Base-by-base conservation (phyloP, 75 land plant species). In the Picea sitchensis region DNA sequence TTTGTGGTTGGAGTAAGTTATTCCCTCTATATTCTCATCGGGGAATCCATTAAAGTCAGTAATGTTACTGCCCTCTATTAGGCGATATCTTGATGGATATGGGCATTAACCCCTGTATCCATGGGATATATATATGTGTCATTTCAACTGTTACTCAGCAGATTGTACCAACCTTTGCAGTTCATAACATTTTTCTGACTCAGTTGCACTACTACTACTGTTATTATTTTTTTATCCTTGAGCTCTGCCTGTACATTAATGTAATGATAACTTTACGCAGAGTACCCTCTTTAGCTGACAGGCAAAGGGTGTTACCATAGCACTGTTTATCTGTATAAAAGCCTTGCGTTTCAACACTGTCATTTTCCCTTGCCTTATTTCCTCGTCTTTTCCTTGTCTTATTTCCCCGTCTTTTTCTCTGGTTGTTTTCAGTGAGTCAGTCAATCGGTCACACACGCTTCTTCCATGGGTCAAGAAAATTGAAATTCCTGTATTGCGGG, bases 221-320 rank as follows among this genome's bases (percentile, higher is more conserved):
- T 69, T 69, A 44, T 41, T 69, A 9, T 51, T 51, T 51, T 51
- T 51, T 51, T 9, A 51, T 69, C 7, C 47, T 18, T 41, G 51
- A 20, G 47, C 73, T 38, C 73, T 38, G 73, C 6, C 73, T 38
- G 73, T 69, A 69, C 73, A 41, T 69, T 69, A 18, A 41, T 41
- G 47, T 69, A 34, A 38, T 69, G 41, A 69, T 69, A 36, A 38
- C 20, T 69, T 69, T 44, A 32, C 47, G 18, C 47, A 69, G 73
- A 44, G 21, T 8, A n/a, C 44, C 47, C 72, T 51, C 56, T 5
- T 68, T 5, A 36, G 0, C 17, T 69, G 44, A 44, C 21, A 20
- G n/a, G 51, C 44, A 38, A 20, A 14, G 8, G 21, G 56, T 51
- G 56, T 51, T 51, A 51, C 56, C 56, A 51, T 51, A 51, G 56